Base-by-base conservation (phyloP, 768 basidiomycete genomes). In the Calocera viscosa region DNA sequence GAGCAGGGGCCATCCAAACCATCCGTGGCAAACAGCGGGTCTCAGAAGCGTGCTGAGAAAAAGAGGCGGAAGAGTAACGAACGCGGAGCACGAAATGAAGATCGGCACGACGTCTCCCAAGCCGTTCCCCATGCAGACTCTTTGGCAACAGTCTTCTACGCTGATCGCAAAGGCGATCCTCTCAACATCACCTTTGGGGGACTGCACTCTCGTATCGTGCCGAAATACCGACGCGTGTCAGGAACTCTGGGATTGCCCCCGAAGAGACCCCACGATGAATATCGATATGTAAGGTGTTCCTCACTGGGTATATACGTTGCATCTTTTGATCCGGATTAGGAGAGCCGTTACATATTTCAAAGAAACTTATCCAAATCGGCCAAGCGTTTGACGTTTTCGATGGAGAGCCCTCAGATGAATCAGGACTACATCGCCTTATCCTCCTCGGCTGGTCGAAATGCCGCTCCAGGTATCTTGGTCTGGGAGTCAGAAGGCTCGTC, bases 171-270 rank as follows among this genome's bases (percentile, higher is more conserved):
- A 70, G 88, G 88, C 1, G 89, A 91, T 73, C 68, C 75, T 49
- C 76, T 85, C 65, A 90, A 88, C 72, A 75, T 88, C 34, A 80
- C 80, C 47, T 90, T 88, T 71, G 89, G 87, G n/a, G 77, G 83
- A 1, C 71, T 88, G 34, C 79, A 88, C 72, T 73, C 81, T 32
- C 80, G 85, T 17, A 83, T 87, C 70, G 75, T 89, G 28, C 88
- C 89, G 17, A 88, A 82, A 73, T 88, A 89, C 72, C 79, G 78
- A 68, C 72, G 83, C 53, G 79, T 85, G 7, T 47, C 43, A 3
- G 43, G 43, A 24, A 19, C 19, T 17, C 43, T 47, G 3, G 43
- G 43, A 17, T 47, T 24, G 43, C 43, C 43, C 24, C 43, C 43
- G 19, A 3, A 7, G 24, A 17, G 3, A 17, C 43, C 43, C 3